phyloP scores from a whole-genome alignment of 2,329 filamentous ascomycete genomes.

The Fusarium circinatum region DNA sequence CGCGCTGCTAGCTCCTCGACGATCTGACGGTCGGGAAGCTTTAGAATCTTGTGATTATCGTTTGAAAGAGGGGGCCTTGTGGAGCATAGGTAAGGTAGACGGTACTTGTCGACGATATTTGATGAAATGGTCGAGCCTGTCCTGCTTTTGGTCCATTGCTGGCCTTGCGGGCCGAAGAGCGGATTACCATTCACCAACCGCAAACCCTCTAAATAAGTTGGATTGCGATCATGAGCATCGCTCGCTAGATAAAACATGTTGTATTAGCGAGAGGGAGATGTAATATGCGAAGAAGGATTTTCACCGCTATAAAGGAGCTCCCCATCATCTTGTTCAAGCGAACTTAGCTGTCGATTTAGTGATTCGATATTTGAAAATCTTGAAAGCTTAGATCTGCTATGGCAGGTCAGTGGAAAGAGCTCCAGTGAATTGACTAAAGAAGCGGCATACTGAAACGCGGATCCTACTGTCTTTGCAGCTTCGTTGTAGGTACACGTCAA shows the following conservation, averaged over 20 bases:
- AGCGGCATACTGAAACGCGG: background rate
- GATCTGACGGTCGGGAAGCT: background rate
- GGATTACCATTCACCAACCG: background rate
- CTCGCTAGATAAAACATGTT: rapidly evolving
- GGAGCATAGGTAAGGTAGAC: background rate
- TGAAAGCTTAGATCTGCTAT: background rate
- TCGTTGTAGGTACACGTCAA: background rate
- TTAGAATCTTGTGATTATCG: background rate
- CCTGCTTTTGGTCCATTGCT: background rate
- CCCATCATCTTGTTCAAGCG: background rate
- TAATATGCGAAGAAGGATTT: rapidly evolving
- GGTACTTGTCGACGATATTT: background rate
- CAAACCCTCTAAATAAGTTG: background rate
- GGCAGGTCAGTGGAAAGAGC: background rate
- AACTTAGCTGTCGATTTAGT: rapidly evolving
- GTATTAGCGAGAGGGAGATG: rapidly evolving
- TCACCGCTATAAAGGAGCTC: background rate
- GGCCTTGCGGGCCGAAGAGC: background rate
- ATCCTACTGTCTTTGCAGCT: background rate
- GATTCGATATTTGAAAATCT: rapidly evolving
- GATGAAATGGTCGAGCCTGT: background rate
- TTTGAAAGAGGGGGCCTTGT: rapidly evolving
- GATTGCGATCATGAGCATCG: background rate
- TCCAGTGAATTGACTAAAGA: rapidly evolving
- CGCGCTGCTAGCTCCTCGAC: background rate